Conservation (phyloP, 345 rosid genomes). For the Melastoma malabathricum region DNA sequence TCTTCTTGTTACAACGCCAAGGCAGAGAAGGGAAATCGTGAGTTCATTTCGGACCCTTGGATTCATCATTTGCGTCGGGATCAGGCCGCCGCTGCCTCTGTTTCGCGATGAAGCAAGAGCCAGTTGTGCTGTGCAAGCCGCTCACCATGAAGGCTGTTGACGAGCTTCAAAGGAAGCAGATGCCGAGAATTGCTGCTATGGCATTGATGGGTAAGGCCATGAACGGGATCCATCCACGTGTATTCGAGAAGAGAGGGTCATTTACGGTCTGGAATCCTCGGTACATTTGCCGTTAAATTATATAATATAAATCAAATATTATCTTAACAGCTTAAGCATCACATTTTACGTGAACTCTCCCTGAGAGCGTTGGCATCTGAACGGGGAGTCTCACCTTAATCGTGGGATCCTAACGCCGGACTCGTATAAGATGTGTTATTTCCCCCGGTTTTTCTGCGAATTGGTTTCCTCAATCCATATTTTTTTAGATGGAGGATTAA, state of each 20-base stretch:
- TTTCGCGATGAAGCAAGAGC: constrained; percentile 12
- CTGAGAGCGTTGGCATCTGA: too few species aligned
- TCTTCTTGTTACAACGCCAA: constrained; percentile 11
- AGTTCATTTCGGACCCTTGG: constrained; percentile 42
- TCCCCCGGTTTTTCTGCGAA: too few species aligned
- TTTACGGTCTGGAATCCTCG: constrained; percentile 42
- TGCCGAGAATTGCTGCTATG: constrained; percentile 93
- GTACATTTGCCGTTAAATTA: too few species aligned
- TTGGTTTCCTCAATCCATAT: too few species aligned
- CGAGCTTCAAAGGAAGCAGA: constrained; percentile 38
- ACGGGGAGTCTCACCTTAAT: too few species aligned
- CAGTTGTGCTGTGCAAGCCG: constrained; percentile 23
- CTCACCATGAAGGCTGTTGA: constrained; percentile 18
- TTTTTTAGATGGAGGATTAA: too few species aligned
- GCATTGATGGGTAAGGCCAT: constrained; percentile 88
- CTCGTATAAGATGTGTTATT: too few species aligned
- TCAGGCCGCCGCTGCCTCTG: constrained; percentile 6
- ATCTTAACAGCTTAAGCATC: too few species aligned
- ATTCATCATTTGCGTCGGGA: constrained; percentile 60
- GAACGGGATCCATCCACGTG: constrained; percentile 46
- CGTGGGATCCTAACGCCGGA: too few species aligned
- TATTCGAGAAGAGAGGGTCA: constrained; percentile 36
- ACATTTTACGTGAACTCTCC: too few species aligned
- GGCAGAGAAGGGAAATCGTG: constrained; percentile 16
- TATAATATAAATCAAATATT: too few species aligned